Evolutionary conservation across 176 grass and related monocot genomes (phyloP), one percentile per base, ranked within the genome.

Genomic region (Bolboschoenus planiculmis): DNA sequence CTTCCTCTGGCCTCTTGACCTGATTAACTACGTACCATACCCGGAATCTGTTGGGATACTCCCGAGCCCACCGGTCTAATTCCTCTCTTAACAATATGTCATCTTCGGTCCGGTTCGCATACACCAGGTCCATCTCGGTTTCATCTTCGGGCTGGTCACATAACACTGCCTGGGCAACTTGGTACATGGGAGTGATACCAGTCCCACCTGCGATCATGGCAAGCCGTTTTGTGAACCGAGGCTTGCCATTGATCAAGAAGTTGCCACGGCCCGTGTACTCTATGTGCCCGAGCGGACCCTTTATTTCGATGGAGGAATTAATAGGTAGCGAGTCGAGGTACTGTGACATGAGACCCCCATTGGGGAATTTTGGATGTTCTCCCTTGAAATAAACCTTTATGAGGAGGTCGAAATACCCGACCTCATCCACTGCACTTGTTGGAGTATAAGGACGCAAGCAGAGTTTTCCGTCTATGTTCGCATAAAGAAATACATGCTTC

Each of bases 111-210:
- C 94, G 90, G 94, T 94, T 97, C 3, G 92, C 92, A 79, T 94
- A 97, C 10, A 97, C 92, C 14, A 97, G 83, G 86, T 97, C 87
- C 90, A 97, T 92, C 88, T 97, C 88, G 18, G 87, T 97, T 59
- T 58, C 7, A 64, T 97, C 94, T 5, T 89, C 92, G 14, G 88
- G 94, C 78, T 97, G 93, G 85, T 94, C 88, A 10, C 67, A 81
- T 82, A 97, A 85, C 18, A 99, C 88, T 4, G 92, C 79, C 85
- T 99, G 96, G 74, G 94, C 91, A 9, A 99, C 86, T 85, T 99
- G 96, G 87, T 99, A 99, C 86, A 99, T 83, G 1, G 93, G 96
- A 2, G 96, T 99, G 86, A 99, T 99, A 53, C 96, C 96, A 3
- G 92, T 95, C 0, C 96, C 96, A 5, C 96, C 96, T 18, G 86